These are phyloP conservation scores for Cyclanthera cordifolia DNA, from an alignment of 306 rosid species.

Conservation along the genomic window DNA sequence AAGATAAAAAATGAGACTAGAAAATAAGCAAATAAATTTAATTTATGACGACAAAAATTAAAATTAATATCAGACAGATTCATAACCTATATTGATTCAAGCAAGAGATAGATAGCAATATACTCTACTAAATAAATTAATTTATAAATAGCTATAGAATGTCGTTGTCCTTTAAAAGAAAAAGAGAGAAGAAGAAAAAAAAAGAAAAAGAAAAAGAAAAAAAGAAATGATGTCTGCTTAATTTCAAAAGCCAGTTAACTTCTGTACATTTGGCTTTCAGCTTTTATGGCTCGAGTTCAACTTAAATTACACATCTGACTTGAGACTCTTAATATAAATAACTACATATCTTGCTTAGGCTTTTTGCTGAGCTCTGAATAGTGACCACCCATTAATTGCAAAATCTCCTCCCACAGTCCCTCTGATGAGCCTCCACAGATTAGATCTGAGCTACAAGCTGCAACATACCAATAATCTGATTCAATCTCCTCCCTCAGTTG, in stretches of 20 bases:
- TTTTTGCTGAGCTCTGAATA: slow-evolving; percentile 90
- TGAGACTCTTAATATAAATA: slow-evolving; percentile 2
- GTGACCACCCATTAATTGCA: slow-evolving; percentile 90
- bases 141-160: slow-evolving; percentile 1
- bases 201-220: no score
- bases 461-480: slow-evolving; percentile 84
- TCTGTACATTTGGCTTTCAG: slow-evolving; percentile 44
- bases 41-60: neutral
- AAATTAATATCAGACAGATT: neutral
- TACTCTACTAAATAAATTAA: slow-evolving; percentile 1
- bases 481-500: slow-evolving; percentile 91
- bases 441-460: slow-evolving; percentile 91
- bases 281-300: slow-evolving; percentile 7
- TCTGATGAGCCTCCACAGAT: slow-evolving; percentile 48
- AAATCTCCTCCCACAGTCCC: slow-evolving; percentile 77
- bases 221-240: slow-evolving; percentile 21
- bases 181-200: neutral
- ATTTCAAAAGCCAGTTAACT: slow-evolving; percentile 28
- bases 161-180: neutral
- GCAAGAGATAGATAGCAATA: neutral
- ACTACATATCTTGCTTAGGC: slow-evolving; percentile 85
- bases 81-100: neutral
- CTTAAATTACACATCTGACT: slow-evolving; percentile 6
- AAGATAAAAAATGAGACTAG: neutral
- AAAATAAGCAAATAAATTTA: neutral